Percentiles rank a stretch among this genome's conserved stretches.
Conservation (phyloP, 805 yeast species). For the Clavispora phyllophila region DNA sequence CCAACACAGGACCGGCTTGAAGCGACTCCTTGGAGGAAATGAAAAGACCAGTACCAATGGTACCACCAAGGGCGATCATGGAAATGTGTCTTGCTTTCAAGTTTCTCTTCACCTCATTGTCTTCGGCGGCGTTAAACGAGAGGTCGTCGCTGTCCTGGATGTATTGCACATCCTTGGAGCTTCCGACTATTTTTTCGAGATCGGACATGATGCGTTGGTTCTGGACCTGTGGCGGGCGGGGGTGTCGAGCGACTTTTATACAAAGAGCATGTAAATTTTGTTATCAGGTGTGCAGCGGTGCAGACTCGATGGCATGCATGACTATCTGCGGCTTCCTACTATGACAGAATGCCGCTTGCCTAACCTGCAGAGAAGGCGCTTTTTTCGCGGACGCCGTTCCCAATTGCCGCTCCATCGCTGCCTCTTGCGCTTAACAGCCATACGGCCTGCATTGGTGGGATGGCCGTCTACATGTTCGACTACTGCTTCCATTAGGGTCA, state of each 20-base stretch:
- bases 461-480: not conserved
- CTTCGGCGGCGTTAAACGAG: constrained; percentile 5
- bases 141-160: constrained; percentile 15
- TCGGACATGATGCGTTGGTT: constrained; percentile 8
- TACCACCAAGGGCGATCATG: constrained; percentile 77
- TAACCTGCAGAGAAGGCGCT: not conserved
- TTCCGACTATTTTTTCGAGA: constrained; percentile 12
- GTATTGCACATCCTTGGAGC: constrained; percentile 15
- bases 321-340: not conserved
- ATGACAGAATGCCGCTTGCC: not conserved
- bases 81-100: constrained; percentile 64
- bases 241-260: not conserved
- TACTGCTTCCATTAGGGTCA: not conserved
- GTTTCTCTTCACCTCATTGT: constrained; percentile 48
- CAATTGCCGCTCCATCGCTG: not conserved
- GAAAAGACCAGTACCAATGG: constrained; percentile 76
- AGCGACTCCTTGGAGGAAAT: constrained; percentile 58
- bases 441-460: not conserved
- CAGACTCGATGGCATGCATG: not conserved
- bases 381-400: not conserved
- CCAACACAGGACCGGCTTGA: constrained; percentile 64
- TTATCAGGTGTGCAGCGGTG: not conserved
- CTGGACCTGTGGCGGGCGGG: not conserved
- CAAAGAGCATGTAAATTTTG: not conserved
- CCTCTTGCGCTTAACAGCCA: constrained; percentile 1